Conservation (phyloP, 2,329 filamentous ascomycete genomes). For the Hypoxylon sp. region DNA sequence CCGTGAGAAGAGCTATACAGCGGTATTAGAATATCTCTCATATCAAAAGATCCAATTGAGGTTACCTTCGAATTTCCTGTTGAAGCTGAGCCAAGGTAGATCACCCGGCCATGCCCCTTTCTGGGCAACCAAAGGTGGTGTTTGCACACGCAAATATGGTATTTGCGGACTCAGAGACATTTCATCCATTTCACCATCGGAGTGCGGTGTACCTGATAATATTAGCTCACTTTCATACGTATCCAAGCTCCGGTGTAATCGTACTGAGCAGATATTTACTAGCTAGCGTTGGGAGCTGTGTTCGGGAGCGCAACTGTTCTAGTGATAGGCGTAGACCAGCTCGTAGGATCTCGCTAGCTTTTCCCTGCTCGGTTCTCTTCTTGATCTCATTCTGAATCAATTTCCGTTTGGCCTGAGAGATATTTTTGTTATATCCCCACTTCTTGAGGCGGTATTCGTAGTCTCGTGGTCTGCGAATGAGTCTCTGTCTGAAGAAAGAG, state of each 20-base stretch:
- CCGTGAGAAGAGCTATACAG: background rate
- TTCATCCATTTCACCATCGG: background rate
- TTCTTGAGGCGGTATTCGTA: background rate
- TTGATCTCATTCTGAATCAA: background rate
- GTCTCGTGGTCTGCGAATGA: background rate
- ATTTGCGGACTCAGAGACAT: background rate
- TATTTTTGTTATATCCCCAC: background rate
- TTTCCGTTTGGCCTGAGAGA: background rate
- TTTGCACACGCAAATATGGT: background rate
- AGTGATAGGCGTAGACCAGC: background rate
- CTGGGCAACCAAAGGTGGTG: background rate
- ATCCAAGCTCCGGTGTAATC: background rate
- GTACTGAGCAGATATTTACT: background rate
- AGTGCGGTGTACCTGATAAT: background rate
- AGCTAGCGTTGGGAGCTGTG: background rate
- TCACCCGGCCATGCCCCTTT: background rate
- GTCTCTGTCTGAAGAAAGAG: background rate
- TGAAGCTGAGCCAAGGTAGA: slow-evolving; percentile 1
- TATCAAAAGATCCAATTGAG: background rate
- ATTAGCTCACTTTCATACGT: background rate
- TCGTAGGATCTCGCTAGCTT: background rate
- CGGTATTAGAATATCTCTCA: background rate
- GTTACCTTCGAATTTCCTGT: background rate
- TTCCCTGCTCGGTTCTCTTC: background rate
- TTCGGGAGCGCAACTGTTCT: background rate